These are phyloP conservation scores for Oryza brachyantha DNA, from an alignment of 176 grass and related monocot genomes.

Conservation along the genomic window DNA sequence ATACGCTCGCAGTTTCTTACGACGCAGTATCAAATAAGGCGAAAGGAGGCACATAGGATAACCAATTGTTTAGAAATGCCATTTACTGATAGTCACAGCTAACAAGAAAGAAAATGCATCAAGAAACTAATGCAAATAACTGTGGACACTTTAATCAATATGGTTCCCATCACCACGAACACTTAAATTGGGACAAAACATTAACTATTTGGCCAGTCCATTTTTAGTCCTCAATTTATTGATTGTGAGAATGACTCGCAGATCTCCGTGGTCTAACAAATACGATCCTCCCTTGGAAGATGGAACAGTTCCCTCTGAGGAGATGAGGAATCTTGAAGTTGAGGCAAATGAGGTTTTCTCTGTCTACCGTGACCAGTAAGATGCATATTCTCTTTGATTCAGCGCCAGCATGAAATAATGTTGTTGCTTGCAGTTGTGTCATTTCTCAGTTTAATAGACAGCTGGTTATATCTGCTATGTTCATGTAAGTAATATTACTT, in stretches of 20 bases:
- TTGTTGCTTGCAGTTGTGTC: neutral
- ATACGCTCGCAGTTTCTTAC: neutral
- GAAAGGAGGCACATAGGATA: neutral
- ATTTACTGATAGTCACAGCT: neutral
- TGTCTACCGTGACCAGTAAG: conserved; percentile 96
- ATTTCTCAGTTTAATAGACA: neutral
- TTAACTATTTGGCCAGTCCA: neutral
- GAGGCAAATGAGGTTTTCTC: conserved; percentile 94
- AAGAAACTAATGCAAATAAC: neutral
- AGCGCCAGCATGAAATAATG: conserved; percentile 14
- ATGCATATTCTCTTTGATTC: conserved; percentile 30
- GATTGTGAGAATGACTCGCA: conserved; percentile 38
- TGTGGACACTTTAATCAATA: neutral
- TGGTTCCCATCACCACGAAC: neutral
- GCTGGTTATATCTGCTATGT: neutral
- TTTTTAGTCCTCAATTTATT: neutral
- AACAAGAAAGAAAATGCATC: conserved; percentile 2
- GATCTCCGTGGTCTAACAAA: conserved; percentile 96
- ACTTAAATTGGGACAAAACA: neutral
- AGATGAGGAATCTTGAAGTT: conserved; percentile 78
- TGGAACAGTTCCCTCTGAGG: conserved; percentile 69
- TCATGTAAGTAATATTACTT: conserved; percentile 4
- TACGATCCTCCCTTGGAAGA: conserved; percentile 90
- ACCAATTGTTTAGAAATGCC: neutral
- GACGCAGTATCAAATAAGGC: neutral